Conservation (phyloP, 805 yeast genomes). For the Monosporozyma unispora region DNA sequence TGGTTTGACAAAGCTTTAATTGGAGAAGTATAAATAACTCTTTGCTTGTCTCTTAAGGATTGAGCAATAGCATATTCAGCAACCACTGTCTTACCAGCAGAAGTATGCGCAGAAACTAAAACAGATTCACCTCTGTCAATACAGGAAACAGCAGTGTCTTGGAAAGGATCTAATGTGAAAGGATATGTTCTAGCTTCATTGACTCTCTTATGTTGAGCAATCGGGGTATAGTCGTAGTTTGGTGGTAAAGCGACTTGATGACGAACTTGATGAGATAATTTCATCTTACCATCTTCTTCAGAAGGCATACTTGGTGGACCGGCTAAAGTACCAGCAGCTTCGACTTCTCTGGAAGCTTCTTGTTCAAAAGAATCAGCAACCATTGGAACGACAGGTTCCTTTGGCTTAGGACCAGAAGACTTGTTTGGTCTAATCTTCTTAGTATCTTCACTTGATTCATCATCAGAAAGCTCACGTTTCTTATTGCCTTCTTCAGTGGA, state of each 20-base stretch:
- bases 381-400: constrained; percentile 51
- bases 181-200: constrained; percentile 86
- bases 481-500: constrained; percentile 5
- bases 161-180: constrained; percentile 91
- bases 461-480: constrained; percentile 15
- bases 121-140: constrained; percentile 93
- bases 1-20: constrained; percentile 92
- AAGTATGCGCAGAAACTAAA: constrained; percentile 93
- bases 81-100: constrained; percentile 95
- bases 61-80: constrained; percentile 97
- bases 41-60: constrained; percentile 80
- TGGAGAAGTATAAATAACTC: constrained; percentile 93
- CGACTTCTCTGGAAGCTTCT: constrained; percentile 82
- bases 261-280: constrained; percentile 85
- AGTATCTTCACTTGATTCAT: constrained; percentile 5
- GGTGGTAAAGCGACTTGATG: constrained; percentile 98
- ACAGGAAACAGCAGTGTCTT: constrained; percentile 92
- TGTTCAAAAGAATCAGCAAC: constrained; percentile 83
- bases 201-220: constrained; percentile 72
- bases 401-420: constrained; percentile 32
- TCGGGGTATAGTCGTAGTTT: constrained; percentile 77
- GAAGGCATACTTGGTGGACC: constrained; percentile 32
- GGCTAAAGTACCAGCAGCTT: constrained; percentile 67
- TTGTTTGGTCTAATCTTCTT: constrained; percentile 12
- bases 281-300: constrained; percentile 45